Conservation (phyloP, 768 basidiomycete genomes). For the Dioszegia hungarica region DNA sequence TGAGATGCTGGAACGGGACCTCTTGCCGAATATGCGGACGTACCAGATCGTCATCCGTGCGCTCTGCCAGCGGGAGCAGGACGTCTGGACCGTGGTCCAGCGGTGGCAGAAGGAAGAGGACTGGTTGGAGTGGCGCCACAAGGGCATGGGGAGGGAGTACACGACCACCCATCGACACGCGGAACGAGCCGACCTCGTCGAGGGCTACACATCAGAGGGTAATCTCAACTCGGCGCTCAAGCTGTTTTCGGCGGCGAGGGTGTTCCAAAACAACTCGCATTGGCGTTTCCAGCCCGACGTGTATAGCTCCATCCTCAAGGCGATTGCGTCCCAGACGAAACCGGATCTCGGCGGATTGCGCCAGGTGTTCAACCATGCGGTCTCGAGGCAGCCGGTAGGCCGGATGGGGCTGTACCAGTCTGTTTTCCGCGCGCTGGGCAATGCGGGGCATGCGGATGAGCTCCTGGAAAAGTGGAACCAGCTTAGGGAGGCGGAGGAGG, state of each 20-base stretch:
- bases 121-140: conserved; percentile 25
- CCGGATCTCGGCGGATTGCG: conserved; percentile 60
- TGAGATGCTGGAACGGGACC: conserved; percentile 59
- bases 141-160: conserved; percentile 2
- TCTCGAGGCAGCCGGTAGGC: conserved; percentile 15
- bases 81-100: conserved; percentile 56
- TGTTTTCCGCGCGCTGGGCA: conserved; percentile 10
- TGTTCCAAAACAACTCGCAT: conserved; percentile 19
- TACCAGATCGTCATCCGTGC: conserved; percentile 62
- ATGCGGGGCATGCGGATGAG: conserved; percentile 4
- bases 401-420: conserved; percentile 12
- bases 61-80: conserved; percentile 64
- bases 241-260: conserved; percentile 61
- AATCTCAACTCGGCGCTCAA: conserved; percentile 68
- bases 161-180: not conserved
- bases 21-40: conserved; percentile 62
- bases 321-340: conserved; percentile 56
- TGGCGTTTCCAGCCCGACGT: conserved; percentile 38
- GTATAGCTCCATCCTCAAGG: conserved; percentile 60
- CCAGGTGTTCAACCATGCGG: conserved; percentile 63
- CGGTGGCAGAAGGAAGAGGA: conserved; percentile 48
- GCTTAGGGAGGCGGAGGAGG: conserved; percentile 1
- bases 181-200: conserved; percentile 37
- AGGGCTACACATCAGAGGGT: conserved; percentile 58
- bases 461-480: conserved; percentile 4